Conservation (phyloP, 495 filamentous ascomycete species). For the Penicillium cataractarum region DNA sequence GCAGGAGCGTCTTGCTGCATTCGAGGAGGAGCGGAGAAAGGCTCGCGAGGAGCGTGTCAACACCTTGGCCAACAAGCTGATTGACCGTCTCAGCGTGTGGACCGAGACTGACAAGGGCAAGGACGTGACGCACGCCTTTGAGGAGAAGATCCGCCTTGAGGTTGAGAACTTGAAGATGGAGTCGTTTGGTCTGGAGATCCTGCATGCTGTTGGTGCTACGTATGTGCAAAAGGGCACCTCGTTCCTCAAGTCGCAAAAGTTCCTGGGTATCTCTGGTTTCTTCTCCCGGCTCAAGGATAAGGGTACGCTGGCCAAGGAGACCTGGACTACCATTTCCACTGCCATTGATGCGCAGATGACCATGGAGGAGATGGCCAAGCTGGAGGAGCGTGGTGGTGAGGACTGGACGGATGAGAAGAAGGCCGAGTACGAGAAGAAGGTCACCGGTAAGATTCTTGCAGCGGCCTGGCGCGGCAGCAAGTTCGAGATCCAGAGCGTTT, state of each 20-base stretch:
- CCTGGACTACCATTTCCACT: conserved; percentile 94
- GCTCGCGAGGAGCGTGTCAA: conserved; percentile 91
- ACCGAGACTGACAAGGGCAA: conserved; percentile 91
- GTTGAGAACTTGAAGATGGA: conserved; percentile 99
- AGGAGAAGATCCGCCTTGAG: conserved; percentile 91
- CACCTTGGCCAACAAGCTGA: conserved; percentile 77
- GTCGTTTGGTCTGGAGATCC: conserved; percentile 94
- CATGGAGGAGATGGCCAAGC: conserved; percentile 98
- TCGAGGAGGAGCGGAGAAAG: conserved; percentile 80
- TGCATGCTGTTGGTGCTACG: conserved; percentile 90
- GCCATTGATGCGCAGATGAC: conserved; percentile 98
- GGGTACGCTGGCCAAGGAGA: conserved; percentile 94
- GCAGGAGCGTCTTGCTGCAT: conserved; percentile 82
- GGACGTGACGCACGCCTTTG: conserved; percentile 86
- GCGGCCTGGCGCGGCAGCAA: conserved; percentile 97
- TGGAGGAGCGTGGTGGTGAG: conserved; percentile 93
- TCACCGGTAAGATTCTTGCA: conserved; percentile 98
- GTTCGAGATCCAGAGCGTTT: conserved; percentile 96
- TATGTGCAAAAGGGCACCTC: conserved; percentile 86
- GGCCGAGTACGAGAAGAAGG: conserved; percentile 90
- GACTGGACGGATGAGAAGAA: conserved; percentile 99
- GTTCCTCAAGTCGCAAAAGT: conserved; percentile 93
- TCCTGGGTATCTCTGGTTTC: conserved; percentile 94
- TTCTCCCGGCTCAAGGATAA: conserved; percentile 94
- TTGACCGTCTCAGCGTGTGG: conserved; percentile 92